phyloP scores from a whole-genome alignment of 2,329 filamentous ascomycete genomes.

The Elsinoe australis region DNA sequence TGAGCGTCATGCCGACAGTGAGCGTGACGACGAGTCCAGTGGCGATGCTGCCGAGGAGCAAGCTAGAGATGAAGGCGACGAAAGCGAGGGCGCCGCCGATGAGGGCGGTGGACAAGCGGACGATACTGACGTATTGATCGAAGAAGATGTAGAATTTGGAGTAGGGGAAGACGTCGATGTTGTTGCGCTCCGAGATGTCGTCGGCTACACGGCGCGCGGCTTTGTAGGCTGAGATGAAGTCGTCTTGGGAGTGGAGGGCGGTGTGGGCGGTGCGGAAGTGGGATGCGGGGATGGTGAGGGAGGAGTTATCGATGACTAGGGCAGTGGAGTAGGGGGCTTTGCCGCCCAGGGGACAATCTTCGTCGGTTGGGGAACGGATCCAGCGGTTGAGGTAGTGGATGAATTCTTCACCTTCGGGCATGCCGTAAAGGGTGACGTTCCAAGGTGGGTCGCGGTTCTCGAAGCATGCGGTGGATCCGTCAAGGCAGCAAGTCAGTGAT shows the following conservation, averaged over 20 bases:
- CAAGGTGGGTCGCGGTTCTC: slow-evolving; percentile 66
- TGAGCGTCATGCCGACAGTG: slow-evolving; percentile 86
- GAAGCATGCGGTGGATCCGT: slow-evolving; percentile 61
- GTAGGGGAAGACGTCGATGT: slow-evolving; percentile 86
- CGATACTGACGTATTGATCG: slow-evolving; percentile 86
- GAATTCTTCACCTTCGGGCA: slow-evolving; percentile 92
- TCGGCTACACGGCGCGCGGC: slow-evolving; percentile 80
- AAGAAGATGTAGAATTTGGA: slow-evolving; percentile 99
- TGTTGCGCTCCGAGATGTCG: slow-evolving; percentile 62
- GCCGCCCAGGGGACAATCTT: slow-evolving; percentile 80
- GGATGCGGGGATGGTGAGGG: slow-evolving; percentile 64
- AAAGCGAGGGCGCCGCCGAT: slow-evolving; percentile 76
- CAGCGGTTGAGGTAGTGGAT: slow-evolving; percentile 77
- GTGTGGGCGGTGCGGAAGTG: slow-evolving; percentile 91
- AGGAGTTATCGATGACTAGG: slow-evolving; percentile 65
- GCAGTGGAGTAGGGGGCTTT: slow-evolving; percentile 80
- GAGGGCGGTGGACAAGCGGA: slow-evolving; percentile 68
- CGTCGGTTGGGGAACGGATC: slow-evolving; percentile 69
- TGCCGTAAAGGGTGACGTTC: slow-evolving; percentile 82
- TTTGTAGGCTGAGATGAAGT: slow-evolving; percentile 87
- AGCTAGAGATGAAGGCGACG: slow-evolving; percentile 70
- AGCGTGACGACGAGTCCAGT: slow-evolving; percentile 76
- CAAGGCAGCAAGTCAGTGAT: slow-evolving; percentile 62
- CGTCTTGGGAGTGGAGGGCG: slow-evolving; percentile 75
- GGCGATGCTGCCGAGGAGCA: slow-evolving; percentile 73